These are phyloP conservation scores for Boechera stricta DNA, from an alignment of 345 rosid genomes.

Conservation along the genomic window DNA sequence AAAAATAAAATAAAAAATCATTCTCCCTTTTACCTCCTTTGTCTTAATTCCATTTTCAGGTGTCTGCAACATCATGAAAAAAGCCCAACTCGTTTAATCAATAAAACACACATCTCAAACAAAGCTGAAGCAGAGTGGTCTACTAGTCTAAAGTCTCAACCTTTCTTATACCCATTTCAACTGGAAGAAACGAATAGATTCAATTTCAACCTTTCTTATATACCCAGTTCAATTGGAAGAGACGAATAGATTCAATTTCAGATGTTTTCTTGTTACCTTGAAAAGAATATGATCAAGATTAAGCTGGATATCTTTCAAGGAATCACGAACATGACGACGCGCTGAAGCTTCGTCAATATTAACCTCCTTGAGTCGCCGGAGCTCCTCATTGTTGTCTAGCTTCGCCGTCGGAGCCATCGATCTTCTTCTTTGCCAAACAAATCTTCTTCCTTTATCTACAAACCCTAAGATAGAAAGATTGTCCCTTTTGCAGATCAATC, in stretches of 20 bases:
- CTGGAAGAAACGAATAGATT: neutral
- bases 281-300: slow-evolving; percentile 82
- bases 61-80: slow-evolving; percentile 55
- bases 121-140: slow-evolving; percentile 11
- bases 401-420: slow-evolving; percentile 52
- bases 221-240: slow-evolving; percentile 17
- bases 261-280: slow-evolving; percentile 52
- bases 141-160: slow-evolving; percentile 14
- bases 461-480: slow-evolving; percentile 34
- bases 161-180: slow-evolving; percentile 31
- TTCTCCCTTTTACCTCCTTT: slow-evolving; percentile 63
- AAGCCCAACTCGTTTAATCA: neutral
- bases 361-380: slow-evolving; percentile 61
- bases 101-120: neutral
- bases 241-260: neutral
- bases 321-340: slow-evolving; percentile 78
- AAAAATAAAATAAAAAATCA: neutral
- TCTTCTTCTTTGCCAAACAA: slow-evolving; percentile 36
- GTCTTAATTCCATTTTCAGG: slow-evolving; percentile 67
- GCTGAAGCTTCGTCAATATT: slow-evolving; percentile 77
- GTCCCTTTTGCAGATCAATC: slow-evolving; percentile 21
- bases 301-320: slow-evolving; percentile 74
- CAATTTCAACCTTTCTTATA: slow-evolving; percentile 25
- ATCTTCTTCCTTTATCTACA: slow-evolving; percentile 41
- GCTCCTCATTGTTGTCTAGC: slow-evolving; percentile 56